Conservation (phyloP, 352 stramenopile species). For the Pythium pectinolyticum region DNA sequence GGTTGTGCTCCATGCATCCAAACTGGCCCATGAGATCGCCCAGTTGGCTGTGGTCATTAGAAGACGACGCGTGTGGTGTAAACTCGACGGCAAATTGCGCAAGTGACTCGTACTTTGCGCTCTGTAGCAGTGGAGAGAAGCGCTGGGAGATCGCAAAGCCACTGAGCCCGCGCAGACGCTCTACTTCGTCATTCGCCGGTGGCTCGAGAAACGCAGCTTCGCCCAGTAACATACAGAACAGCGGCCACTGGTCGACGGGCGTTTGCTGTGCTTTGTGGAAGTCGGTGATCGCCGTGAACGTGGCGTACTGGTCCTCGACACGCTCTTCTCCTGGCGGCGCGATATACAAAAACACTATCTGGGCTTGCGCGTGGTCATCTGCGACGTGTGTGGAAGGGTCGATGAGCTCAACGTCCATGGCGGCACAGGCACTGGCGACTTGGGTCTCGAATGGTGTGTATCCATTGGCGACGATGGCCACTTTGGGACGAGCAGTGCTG, state of each 20-base stretch:
- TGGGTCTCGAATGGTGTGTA: constrained; percentile 49
- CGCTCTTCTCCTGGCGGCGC: constrained; percentile 49
- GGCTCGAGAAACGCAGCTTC: constrained; percentile 65
- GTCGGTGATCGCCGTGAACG: constrained; percentile 39
- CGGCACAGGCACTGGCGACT: constrained; percentile 34
- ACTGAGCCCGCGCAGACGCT: constrained; percentile 61
- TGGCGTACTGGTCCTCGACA: constrained; percentile 41
- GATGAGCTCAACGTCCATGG: constrained; percentile 57
- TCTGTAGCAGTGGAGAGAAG: constrained; percentile 47
- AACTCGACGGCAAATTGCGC: constrained; percentile 81
- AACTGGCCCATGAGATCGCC: constrained; percentile 77
- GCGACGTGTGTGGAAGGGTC: constrained; percentile 13
- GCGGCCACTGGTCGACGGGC: constrained; percentile 35
- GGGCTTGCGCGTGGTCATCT: constrained; percentile 21
- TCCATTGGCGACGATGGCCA: constrained; percentile 53
- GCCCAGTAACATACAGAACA: constrained; percentile 70
- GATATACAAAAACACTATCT: constrained; percentile 66
- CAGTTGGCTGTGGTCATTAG: constrained; percentile 18
- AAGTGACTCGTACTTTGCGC: constrained; percentile 47
- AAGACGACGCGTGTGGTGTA: constrained; percentile 26
- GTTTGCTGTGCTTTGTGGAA: constrained; percentile 21
- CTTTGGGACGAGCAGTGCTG: constrained; percentile 20
- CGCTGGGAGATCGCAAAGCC: constrained; percentile 81
- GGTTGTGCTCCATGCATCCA: constrained; percentile 66
- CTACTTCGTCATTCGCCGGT: constrained; percentile 46